Conservation (phyloP, 2,329 filamentous ascomycete genomes). For the Alternaria consortialis region DNA sequence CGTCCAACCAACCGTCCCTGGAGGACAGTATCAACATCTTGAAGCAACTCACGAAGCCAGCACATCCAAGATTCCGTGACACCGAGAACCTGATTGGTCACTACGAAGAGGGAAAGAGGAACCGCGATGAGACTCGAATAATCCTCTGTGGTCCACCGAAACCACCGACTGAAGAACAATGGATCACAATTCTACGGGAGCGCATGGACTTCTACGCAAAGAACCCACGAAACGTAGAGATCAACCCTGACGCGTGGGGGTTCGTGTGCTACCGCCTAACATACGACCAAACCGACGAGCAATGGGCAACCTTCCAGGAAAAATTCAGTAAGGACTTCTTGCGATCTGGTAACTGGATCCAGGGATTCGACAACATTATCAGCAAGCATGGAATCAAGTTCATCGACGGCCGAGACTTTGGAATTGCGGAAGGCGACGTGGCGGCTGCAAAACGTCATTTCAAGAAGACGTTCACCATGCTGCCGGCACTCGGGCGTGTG, state of each 20-base stretch:
- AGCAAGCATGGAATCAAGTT: slow-evolving; percentile 15
- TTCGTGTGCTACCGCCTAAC: slow-evolving; percentile 33
- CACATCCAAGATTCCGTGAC: slow-evolving; percentile 20
- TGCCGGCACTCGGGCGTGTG: slow-evolving; percentile 17
- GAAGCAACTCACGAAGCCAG: slow-evolving; percentile 14
- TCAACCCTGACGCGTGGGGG: slow-evolving; percentile 21
- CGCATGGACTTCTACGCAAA: slow-evolving; percentile 23
- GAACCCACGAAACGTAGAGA: slow-evolving; percentile 10
- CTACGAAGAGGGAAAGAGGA: slow-evolving; percentile 23
- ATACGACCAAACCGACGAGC: slow-evolving; percentile 23
- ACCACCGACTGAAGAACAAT: slow-evolving; percentile 18
- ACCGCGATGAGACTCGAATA: slow-evolving; percentile 20
- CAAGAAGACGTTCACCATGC: slow-evolving; percentile 13
- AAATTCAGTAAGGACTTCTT: slow-evolving; percentile 23
- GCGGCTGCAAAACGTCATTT: slow-evolving; percentile 25
- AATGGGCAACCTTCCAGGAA: slow-evolving; percentile 25
- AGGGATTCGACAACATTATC: slow-evolving; percentile 4
- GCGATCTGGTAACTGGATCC: slow-evolving; percentile 16
- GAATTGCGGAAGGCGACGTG: slow-evolving; percentile 30
- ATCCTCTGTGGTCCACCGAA: slow-evolving; percentile 20
- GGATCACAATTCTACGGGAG: slow-evolving; percentile 28
- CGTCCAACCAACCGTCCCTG: neutral
- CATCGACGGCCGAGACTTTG: slow-evolving; percentile 23
- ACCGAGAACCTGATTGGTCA: slow-evolving; percentile 18
- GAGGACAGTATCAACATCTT: slow-evolving; percentile 2